Evolutionary conservation across 1,284 basidiomycete species (phyloP).

Genomic region (Pseudozyma sp.): DNA sequence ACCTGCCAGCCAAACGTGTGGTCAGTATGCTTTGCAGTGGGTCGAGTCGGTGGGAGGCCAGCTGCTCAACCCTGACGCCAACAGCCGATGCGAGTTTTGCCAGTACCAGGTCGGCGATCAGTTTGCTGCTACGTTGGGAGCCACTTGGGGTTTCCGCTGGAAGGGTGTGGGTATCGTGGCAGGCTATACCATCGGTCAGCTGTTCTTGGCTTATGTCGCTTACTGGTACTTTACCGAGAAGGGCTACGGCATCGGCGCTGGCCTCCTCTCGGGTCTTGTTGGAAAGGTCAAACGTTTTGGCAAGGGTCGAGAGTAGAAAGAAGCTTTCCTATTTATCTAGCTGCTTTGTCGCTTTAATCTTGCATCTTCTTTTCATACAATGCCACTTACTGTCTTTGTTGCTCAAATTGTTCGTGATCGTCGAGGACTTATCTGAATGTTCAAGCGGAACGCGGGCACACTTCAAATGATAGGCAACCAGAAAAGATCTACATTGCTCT

Average conservation of each 20-base stretch:
- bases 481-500: no score
- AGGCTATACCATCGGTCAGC: slow-evolving; percentile 46
- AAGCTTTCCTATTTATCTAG: background rate
- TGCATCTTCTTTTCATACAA: no score
- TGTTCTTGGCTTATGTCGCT: slow-evolving; percentile 33
- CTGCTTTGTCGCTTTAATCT: no score
- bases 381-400: no score
- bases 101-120: slow-evolving; percentile 52
- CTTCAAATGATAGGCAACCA: no score
- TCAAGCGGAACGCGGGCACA: no score
- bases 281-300: slow-evolving; percentile 22
- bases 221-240: slow-evolving; percentile 58
- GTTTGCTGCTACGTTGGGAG: slow-evolving; percentile 41
- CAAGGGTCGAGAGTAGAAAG: slow-evolving; percentile 21
- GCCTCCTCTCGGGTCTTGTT: slow-evolving; percentile 15
- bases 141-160: slow-evolving; percentile 57
- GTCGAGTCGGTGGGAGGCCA: slow-evolving; percentile 39
- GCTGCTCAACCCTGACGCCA: slow-evolving; percentile 42
- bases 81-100: slow-evolving; percentile 46
- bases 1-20: slow-evolving; percentile 52
- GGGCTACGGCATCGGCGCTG: slow-evolving; percentile 42
- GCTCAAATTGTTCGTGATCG: no score
- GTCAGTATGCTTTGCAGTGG: slow-evolving; percentile 54
- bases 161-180: slow-evolving; percentile 51
- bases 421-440: no score